Evolutionary conservation across 2,329 filamentous ascomycete species (phyloP).

Genomic region (Aspergillus hortae): DNA sequence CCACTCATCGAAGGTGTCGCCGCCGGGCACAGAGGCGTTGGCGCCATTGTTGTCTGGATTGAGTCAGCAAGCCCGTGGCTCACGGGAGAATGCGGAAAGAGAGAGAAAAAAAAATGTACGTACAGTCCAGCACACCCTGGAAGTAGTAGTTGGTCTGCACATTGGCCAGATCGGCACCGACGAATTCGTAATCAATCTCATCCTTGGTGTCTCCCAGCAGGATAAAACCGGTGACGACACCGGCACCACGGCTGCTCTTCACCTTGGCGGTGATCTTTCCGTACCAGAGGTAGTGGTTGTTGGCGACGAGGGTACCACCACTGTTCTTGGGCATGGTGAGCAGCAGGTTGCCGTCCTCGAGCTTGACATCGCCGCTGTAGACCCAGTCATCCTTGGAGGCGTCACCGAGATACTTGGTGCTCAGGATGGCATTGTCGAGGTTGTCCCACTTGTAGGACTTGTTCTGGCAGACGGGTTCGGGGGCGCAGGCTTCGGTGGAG

Average conservation of each 20-base stretch:
- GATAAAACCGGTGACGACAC: constrained; percentile 97
- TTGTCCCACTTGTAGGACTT: constrained; percentile 70
- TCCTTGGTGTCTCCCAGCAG: constrained; percentile 94
- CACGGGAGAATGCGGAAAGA: constrained; percentile 12
- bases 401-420: constrained; percentile 84
- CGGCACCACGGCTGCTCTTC: constrained; percentile 77
- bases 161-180: constrained; percentile 71
- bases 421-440: constrained; percentile 66
- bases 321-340: constrained; percentile 86
- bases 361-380: constrained; percentile 69
- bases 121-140: constrained; percentile 88
- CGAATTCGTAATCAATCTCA: constrained; percentile 95
- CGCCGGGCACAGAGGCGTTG: constrained; percentile 60
- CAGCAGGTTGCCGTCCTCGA: constrained; percentile 61
- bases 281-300: constrained; percentile 92
- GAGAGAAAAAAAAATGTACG: constrained; percentile 31
- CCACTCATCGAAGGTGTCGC: constrained; percentile 70
- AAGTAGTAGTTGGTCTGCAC: constrained; percentile 97
- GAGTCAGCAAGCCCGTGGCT: not conserved
- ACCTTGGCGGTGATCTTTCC: constrained; percentile 83
- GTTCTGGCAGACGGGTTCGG: constrained; percentile 75
- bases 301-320: constrained; percentile 81
- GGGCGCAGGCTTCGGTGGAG: constrained; percentile 78
- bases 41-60: constrained; percentile 66
- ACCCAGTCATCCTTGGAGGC: constrained; percentile 80